Evolutionary conservation across 1,284 basidiomycete genomes (phyloP).

Genomic region (Sphagnurus paluster): DNA sequence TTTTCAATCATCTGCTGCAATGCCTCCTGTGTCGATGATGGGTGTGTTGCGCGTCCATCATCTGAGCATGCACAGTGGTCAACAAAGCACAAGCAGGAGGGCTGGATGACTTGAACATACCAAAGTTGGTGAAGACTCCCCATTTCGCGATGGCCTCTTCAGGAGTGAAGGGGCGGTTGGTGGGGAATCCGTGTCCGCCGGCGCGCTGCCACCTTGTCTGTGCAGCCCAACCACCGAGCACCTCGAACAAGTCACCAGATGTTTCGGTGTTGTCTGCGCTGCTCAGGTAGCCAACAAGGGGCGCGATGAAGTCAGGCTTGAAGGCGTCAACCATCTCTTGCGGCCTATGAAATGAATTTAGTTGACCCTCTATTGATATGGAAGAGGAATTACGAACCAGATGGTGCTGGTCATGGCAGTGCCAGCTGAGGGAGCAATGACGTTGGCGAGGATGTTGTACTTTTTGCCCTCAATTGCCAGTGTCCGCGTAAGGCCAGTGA

Average conservation of each 20-base stretch:
- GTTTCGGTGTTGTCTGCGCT: conserved; percentile 82
- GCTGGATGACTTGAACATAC: conserved; percentile 40
- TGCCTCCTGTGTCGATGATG: conserved; percentile 69
- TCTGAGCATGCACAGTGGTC: conserved; percentile 44
- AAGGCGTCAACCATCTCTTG: conserved; percentile 94
- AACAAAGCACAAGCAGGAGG: conserved; percentile 5
- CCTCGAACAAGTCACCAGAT: conserved; percentile 84
- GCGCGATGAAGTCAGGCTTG: conserved; percentile 94
- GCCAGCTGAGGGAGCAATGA: conserved; percentile 88
- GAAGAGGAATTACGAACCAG: conserved; percentile 46
- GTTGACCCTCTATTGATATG: not conserved
- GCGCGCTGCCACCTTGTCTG: conserved; percentile 93
- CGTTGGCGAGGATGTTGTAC: conserved; percentile 89
- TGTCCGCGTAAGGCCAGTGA: conserved; percentile 88
- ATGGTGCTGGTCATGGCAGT: conserved; percentile 90
- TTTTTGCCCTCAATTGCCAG: conserved; percentile 92
- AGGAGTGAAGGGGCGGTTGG: conserved; percentile 70
- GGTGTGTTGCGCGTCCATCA: conserved; percentile 80
- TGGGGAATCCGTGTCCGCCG: conserved; percentile 86
- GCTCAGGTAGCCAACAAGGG: conserved; percentile 89
- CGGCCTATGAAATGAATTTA: conserved; percentile 52
- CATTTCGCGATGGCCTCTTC: conserved; percentile 82
- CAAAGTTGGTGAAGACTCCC: conserved; percentile 80
- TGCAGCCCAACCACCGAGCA: conserved; percentile 91
- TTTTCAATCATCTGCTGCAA: conserved; percentile 81